phyloP scores from a whole-genome alignment of 208 protist genomes.

The Naegleria gruberi region DNA sequence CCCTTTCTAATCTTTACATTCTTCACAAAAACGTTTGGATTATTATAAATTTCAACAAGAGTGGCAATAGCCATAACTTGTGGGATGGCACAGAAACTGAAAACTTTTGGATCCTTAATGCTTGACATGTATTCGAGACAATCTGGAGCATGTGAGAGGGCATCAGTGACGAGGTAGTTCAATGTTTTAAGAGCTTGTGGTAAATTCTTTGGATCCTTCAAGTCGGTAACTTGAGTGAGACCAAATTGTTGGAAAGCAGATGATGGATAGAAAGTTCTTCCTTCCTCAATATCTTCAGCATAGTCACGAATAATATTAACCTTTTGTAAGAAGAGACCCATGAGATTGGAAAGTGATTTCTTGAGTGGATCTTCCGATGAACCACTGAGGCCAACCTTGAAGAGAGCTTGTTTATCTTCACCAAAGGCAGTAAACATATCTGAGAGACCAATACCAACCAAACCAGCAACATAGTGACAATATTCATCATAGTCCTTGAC shows the following conservation, averaged over 20 bases:
- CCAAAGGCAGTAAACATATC: conserved; percentile 71
- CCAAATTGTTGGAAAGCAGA: conserved; percentile 71
- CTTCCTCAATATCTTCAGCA: conserved; percentile 82
- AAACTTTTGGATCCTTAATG: conserved; percentile 65
- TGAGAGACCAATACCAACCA: conserved; percentile 87
- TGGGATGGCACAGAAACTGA: conserved; percentile 91
- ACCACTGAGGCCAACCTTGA: background rate
- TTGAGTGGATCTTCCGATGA: conserved; percentile 33
- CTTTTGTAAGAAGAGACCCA: conserved; percentile 95
- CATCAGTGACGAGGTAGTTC: conserved; percentile 84
- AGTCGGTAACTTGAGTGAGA: conserved; percentile 47
- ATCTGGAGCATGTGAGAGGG: conserved; percentile 71
- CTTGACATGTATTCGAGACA: conserved; percentile 69
- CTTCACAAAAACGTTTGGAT: conserved; percentile 70
- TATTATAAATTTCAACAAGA: conserved; percentile 81
- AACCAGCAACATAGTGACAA: conserved; percentile 93
- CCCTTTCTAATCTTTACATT: conserved; percentile 85
- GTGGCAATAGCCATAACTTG: conserved; percentile 93
- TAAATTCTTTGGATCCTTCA: conserved; percentile 48
- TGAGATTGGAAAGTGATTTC: conserved; percentile 69
- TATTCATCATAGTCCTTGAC: conserved; percentile 81
- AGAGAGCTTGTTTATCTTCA: conserved; percentile 58
- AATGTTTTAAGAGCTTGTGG: conserved; percentile 66
- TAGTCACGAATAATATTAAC: conserved; percentile 96
- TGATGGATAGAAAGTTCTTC: conserved; percentile 84